Evolutionary conservation across 805 yeast species (phyloP), one percentile per base, ranked within the genome.

Genomic region (Ogataea salicorniae): DNA sequence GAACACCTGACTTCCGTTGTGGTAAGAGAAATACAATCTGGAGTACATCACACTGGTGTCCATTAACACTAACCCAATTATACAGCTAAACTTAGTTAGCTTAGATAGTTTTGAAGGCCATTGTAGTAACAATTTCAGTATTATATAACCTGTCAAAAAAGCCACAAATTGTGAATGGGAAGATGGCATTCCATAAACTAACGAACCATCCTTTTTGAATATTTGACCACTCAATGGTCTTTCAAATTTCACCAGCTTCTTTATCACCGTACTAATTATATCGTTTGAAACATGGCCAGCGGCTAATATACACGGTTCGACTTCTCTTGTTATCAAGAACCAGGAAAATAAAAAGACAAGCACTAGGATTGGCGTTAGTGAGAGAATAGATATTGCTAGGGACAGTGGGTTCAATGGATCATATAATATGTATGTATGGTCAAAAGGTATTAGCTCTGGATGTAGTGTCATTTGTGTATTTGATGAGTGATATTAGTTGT

Each of bases 161-260:
- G 96, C 95, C 90, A 92, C 86, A 65, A 91, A 94, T 68, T 92
- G 99, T 0, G 96, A 81, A 66, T 92, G 99, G 1, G 99, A 97
- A 45, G 91, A 82, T 0, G 99, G 99, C 97, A 92, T 92, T 0
- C 99, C 99, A 63, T 84, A 90, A 0, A 85, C 82, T 22, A 64
- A 52, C 1, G 56, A 54, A 13, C 67, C 61, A 29, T 59, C 62
- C 17, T 53, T 42, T 43, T 64, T 64, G 46, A 61, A 64, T 2
- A 63, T 56, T 52, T 85, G 74, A 3, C 68, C 68, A 23, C 48
- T 49, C 2, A 48, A 3, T 0, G 99, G 99, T 51, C 99, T 74
- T 20, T 87, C 84, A 59, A 86, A 87, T 54, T 77, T 79, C 37
- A 89, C 64, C 1, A 78, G 36, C 18, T 73, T 71, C 62, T 92